Evolutionary conservation across 176 grass and related monocot genomes (phyloP).

Genomic region (Avena insularis): DNA sequence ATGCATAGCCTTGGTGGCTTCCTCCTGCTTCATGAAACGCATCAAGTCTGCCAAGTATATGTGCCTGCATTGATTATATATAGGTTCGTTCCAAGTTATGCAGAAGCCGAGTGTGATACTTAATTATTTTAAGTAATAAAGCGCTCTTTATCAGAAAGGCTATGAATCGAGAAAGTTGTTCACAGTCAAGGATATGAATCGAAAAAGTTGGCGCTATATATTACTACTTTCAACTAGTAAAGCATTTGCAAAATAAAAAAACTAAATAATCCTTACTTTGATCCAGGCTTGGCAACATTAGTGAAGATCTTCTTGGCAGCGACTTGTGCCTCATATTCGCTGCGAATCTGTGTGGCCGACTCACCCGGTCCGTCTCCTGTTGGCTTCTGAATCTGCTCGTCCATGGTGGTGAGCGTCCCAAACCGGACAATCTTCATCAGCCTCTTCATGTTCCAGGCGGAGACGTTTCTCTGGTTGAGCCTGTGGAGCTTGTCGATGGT

Average conservation of each 20-base stretch:
- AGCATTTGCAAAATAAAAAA: background rate
- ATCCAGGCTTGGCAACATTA: constrained; percentile 62
- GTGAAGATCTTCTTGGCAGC: constrained; percentile 77
- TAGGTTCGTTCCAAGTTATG: too few species aligned
- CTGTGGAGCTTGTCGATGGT: constrained; percentile 65
- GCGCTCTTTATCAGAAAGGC: background rate
- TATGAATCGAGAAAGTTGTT: background rate
- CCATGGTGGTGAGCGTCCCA: constrained; percentile 59
- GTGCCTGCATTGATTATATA: constrained; percentile 49
- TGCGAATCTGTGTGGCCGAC: constrained; percentile 57
- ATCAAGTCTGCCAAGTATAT: constrained; percentile 81
- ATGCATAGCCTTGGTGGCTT: constrained; percentile 65
- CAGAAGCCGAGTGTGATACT: too few species aligned
- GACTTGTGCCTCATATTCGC: constrained; percentile 66
- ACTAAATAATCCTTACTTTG: constrained; percentile 30
- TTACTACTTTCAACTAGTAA: too few species aligned
- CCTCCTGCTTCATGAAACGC: constrained; percentile 74
- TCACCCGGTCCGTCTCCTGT: constrained; percentile 47
- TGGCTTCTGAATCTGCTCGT: constrained; percentile 61
- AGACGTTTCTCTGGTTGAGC: constrained; percentile 71
- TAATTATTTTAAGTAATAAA: background rate
- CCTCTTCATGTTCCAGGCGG: constrained; percentile 84
- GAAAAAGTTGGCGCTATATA: background rate
- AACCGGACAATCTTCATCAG: constrained; percentile 69
- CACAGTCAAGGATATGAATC: background rate